Evolutionary conservation across 1,139 yeast species (phyloP), one percentile per base, ranked within the genome.

Genomic region (Geotrichum australiense): DNA sequence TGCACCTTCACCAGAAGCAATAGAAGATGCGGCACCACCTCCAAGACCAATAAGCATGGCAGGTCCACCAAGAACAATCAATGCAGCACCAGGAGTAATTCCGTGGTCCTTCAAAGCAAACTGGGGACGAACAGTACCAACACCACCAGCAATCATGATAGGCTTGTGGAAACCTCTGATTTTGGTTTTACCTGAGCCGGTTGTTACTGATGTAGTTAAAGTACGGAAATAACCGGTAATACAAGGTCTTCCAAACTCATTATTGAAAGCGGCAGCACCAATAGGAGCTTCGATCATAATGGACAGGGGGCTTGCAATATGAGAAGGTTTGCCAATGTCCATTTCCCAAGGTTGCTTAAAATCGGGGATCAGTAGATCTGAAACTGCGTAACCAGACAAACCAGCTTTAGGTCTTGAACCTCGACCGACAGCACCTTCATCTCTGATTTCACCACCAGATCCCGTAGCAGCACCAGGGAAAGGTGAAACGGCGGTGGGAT

Each of bases 401-500:
- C 99, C 99, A 56, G 97, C 95, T 66, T 91, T 91, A 33, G 97
- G 78, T 64, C 86, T 85, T 20, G 98, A 91, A 41, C 99, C 99
- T 63, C 96, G 78, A 50, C 99, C 99, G 16, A 91, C 96, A 22
- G 99, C 98, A 66, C 97, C 98, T 68, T 93, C 99, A 64, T 93
- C 99, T 73, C 99, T 84, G 57, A 93, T 93, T 67, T 93, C 99
- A 68, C 99, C 99, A 63, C 99, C 99, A 16, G 98, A 89, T 51
- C 99, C 99, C 15, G 99, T 93, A 28, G 99, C 96, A 28, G 99
- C 99, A 65, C 99, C 99, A 4, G 98, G 91, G 66, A 85, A 93
- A 26, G 99, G 99, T 22, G 97, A 89, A 10, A 93, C 96, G 0
- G 98, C 98, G 28, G 99, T 93, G 42, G 99, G 99, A 62, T 93